These are phyloP conservation scores for Neurospora cerealis DNA, from an alignment of 495 filamentous ascomycete genomes.

Conservation along the genomic window DNA sequence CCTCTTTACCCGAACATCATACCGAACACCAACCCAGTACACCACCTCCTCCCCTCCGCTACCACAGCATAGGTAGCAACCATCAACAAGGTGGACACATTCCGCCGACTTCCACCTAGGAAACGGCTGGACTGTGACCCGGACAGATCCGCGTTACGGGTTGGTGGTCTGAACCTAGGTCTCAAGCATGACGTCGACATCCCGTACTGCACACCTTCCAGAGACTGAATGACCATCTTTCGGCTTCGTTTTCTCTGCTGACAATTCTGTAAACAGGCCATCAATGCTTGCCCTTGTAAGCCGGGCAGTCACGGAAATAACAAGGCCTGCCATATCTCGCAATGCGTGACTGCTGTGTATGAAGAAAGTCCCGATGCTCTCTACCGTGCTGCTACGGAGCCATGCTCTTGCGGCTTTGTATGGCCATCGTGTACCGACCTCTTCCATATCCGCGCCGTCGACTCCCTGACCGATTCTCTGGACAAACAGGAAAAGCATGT, in stretches of 20 bases:
- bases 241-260: neutral
- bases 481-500: slow-evolving; percentile 4
- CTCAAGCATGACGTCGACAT: neutral
- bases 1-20: neutral
- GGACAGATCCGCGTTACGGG: neutral
- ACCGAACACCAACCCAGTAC: neutral
- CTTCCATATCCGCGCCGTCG: slow-evolving; percentile 13
- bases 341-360: slow-evolving; percentile 10
- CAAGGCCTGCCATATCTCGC: slow-evolving; percentile 17
- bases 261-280: slow-evolving; percentile 5
- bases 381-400: neutral
- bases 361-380: slow-evolving; percentile 4
- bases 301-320: slow-evolving; percentile 11
- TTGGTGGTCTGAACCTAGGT: neutral
- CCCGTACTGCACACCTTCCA: neutral
- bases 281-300: slow-evolving; percentile 12
- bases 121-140: neutral
- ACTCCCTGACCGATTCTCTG: slow-evolving; percentile 12
- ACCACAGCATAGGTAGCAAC: neutral
- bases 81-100: neutral
- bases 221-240: neutral
- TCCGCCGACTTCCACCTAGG: neutral
- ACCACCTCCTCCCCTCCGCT: neutral
- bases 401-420: slow-evolving; percentile 15
- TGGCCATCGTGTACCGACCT: slow-evolving; percentile 14